These are phyloP conservation scores for Ambrosiella beaveri DNA, from an alignment of 2,329 filamentous ascomycete genomes.

Conservation along the genomic window DNA sequence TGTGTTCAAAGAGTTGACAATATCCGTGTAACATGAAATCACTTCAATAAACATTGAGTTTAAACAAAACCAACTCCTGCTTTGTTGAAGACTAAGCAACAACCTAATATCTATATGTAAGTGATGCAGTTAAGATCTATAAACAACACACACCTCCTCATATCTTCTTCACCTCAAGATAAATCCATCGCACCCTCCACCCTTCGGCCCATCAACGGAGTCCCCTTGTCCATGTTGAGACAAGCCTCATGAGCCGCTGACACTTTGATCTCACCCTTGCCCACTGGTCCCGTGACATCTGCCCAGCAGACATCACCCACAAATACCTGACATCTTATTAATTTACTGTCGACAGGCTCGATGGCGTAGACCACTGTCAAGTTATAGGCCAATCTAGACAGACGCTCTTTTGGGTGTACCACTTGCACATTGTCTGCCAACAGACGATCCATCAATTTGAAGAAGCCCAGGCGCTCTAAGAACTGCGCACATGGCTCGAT, in stretches of 20 bases:
- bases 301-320: conserved; percentile 31
- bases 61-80: too few species aligned
- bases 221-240: background rate
- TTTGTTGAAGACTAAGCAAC: too few species aligned
- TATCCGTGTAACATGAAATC: too few species aligned
- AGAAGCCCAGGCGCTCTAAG: conserved; percentile 45
- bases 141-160: background rate
- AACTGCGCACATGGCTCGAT: conserved; percentile 41
- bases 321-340: conserved; percentile 30
- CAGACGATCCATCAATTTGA: conserved; percentile 43
- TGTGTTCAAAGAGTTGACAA: too few species aligned
- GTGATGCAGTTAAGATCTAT: background rate
- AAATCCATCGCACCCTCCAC: background rate
- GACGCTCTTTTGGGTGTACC: conserved; percentile 43
- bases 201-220: background rate
- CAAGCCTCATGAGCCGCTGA: conserved; percentile 28
- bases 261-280: conserved; percentile 34
- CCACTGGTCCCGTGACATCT: conserved; percentile 28
- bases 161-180: background rate
- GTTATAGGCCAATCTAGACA: background rate
- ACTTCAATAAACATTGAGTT: too few species aligned
- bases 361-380: conserved; percentile 32
- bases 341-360: conserved; percentile 38
- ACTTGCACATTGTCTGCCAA: conserved; percentile 41
- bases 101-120: too few species aligned